phyloP scores from a whole-genome alignment of 768 basidiomycete genomes.

The Suillus fuscotomentosus region DNA sequence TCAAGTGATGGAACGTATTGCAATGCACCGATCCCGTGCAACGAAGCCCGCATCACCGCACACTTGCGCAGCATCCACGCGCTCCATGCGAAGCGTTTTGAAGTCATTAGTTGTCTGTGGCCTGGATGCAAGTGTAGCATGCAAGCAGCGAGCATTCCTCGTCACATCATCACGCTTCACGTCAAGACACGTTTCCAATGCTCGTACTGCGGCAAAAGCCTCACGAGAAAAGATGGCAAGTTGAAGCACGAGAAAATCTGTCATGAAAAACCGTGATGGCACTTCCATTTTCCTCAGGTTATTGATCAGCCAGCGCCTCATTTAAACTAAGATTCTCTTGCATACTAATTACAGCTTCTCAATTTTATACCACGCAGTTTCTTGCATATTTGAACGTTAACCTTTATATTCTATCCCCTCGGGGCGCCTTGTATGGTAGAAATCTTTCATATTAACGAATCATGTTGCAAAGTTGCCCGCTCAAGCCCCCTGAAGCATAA shows the following conservation, averaged over 20 bases:
- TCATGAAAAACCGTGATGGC: background rate
- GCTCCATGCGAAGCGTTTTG: background rate
- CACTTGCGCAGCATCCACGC: background rate
- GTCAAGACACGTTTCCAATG: background rate
- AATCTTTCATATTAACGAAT: background rate
- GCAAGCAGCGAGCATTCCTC: background rate
- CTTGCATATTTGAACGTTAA: background rate
- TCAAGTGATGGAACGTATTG: background rate
- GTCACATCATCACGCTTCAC: background rate
- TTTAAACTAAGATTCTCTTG: background rate
- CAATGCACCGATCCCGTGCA: background rate
- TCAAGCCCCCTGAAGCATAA: background rate
- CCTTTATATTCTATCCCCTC: background rate
- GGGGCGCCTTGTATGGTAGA: background rate
- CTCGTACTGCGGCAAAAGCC: background rate
- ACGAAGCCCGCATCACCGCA: background rate
- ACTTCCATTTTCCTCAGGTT: background rate
- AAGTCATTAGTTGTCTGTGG: background rate
- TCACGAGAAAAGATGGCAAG: constrained; percentile 1
- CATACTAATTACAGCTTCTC: background rate
- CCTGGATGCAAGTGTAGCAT: background rate
- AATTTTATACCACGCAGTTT: background rate
- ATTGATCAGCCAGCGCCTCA: background rate
- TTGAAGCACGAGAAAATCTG: background rate
- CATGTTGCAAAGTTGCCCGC: background rate